These are phyloP conservation scores for Suzukiozyma palmioleophila DNA, from an alignment of 1,139 yeast genomes.

Conservation along the genomic window DNA sequence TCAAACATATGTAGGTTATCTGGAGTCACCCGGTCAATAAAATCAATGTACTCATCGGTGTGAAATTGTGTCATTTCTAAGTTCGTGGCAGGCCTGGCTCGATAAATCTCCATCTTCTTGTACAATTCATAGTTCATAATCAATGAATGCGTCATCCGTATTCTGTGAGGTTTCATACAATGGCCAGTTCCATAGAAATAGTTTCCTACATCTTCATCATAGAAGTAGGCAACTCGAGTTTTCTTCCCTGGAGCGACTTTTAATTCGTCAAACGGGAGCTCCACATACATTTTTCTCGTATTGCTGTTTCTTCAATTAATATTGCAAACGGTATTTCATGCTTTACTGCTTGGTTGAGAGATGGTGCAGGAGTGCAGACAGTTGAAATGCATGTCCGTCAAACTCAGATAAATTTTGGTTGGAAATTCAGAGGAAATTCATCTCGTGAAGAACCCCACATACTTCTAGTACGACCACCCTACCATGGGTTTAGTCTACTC, in stretches of 20 bases:
- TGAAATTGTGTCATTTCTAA: conserved; percentile 99
- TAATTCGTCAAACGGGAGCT: conserved; percentile 45
- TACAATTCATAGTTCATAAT: conserved; percentile 96
- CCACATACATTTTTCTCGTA: conserved; percentile 29
- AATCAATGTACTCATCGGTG: conserved; percentile 95
- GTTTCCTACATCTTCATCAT: conserved; percentile 85
- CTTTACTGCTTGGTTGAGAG: too few relatives aligned
- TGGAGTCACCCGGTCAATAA: conserved; percentile 88
- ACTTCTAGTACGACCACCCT: too few relatives aligned
- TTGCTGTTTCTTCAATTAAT: too few relatives aligned
- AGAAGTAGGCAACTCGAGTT: conserved; percentile 45
- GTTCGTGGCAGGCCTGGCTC: conserved; percentile 96
- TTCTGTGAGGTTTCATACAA: conserved; percentile 98
- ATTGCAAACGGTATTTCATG: too few relatives aligned
- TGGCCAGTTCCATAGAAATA: conserved; percentile 98
- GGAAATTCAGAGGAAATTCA: too few relatives aligned
- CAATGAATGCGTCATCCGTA: conserved; percentile 96
- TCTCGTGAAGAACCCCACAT: too few relatives aligned
- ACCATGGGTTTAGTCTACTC: too few relatives aligned
- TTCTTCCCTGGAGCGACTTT: conserved; percentile 37
- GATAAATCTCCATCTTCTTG: conserved; percentile 94
- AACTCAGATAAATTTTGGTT: too few relatives aligned
- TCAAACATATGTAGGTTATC: conserved; percentile 89
- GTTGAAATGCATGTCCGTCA: too few relatives aligned
- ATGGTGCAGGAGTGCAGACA: too few relatives aligned